Evolutionary conservation across 75 land plant genomes (phyloP).

Genomic region (Pinus tabuliformis): DNA sequence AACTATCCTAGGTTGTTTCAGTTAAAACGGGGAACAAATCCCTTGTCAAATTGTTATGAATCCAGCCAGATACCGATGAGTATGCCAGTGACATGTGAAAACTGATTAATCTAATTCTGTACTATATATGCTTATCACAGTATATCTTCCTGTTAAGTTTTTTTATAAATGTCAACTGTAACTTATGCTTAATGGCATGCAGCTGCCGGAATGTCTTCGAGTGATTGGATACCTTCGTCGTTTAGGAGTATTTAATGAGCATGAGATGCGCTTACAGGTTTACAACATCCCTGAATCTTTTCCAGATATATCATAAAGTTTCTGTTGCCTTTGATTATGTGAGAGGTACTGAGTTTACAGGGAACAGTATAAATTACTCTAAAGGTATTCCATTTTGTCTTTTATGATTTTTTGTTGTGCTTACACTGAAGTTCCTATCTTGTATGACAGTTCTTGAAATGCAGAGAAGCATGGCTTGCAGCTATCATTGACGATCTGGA

Average conservation of each 20-base stretch:
- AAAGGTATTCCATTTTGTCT: slow-evolving; percentile 6
- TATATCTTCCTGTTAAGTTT: neutral
- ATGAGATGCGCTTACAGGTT: slow-evolving; percentile 97
- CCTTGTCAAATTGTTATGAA: neutral
- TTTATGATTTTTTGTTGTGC: neutral
- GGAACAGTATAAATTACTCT: neutral
- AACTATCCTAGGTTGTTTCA: neutral
- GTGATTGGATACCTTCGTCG: slow-evolving; percentile 93
- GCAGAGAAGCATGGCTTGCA: slow-evolving; percentile 97
- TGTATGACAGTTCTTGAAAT: slow-evolving; percentile 78
- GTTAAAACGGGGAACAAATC: neutral
- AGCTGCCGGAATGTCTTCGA: slow-evolving; percentile 97
- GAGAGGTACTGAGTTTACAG: slow-evolving; percentile 1
- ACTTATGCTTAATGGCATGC: slow-evolving; percentile 13
- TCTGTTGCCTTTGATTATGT: neutral
- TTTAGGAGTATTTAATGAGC: slow-evolving; percentile 85
- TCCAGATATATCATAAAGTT: neutral
- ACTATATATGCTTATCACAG: neutral
- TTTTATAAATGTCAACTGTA: neutral
- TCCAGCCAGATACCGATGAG: neutral
- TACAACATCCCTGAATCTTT: neutral
- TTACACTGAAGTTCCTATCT: slow-evolving; percentile 7
- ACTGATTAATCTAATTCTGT: neutral
- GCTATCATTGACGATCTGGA: slow-evolving; percentile 92
- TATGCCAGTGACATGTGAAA: neutral